Evolutionary conservation across 2,329 filamentous ascomycete species (phyloP), one percentile per base, ranked within the genome.

Genomic region (Colletotrichum sp.): DNA sequence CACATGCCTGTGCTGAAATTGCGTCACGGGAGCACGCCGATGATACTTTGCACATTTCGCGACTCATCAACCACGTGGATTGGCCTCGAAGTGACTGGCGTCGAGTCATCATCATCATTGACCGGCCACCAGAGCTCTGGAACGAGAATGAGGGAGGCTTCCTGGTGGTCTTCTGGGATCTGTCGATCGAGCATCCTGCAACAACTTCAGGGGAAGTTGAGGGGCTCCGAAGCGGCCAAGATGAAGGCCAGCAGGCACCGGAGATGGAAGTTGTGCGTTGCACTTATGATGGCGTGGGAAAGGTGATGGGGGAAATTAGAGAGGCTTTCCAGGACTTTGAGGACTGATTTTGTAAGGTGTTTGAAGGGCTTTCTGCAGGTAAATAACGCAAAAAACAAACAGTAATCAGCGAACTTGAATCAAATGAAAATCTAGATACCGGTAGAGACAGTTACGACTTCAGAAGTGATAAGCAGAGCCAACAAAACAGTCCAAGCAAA

Each of bases 61-160:
- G 12, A 13, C 18, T 70, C 34, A 32, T 21, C 9, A 28, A 28
- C 18, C 24, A 59, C 12, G 9, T 24, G 4, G 43, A 48, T 21
- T 48, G 43, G 43, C 43, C 43, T 48, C 43, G n/a, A 21, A 48
- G 3, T 21, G 5, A 36, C 6, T 75, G 65, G 65, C n/a, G 63
- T 16, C 67, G 60, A 36, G 61, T 24, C 21, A 59, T 72, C 21
- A 18, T 75, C 72, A 59, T 75, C 34, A 60, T 75, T n/a, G 67
- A 67, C 67, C 67, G 68, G 48, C 36, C 48, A 7, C 18, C 21
- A 24, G 60, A 48, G 18, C n/a, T 36, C 10, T 75, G 72, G 61
- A 26, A 72, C 18, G 32, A 72, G 28, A 59, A 43, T 48, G 63
- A 63, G 68, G 60, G 67, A 10, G 68, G 68, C n/a, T 66, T 71